Evolutionary conservation across 371 early-diverging fungal genomes (phyloP), one percentile per base, ranked within the genome.

Genomic region (Cokeromyces recurvatus): DNA sequence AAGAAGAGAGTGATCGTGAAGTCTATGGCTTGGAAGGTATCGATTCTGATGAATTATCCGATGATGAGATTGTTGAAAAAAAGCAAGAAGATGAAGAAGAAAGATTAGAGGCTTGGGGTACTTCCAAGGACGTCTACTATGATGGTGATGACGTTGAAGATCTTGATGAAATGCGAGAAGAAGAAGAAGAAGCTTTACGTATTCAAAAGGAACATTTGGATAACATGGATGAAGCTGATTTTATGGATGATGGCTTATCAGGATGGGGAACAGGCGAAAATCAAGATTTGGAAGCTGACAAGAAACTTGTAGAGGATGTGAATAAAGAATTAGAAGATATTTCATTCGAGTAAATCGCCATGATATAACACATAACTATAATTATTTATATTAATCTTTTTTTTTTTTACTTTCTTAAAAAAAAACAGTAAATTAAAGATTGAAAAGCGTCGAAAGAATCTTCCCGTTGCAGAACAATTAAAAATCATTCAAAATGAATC

Each of bases 171-270:
- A 86, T 87, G 55, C 81, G 81, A 29, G 92, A 91, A 51, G 95
- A 96, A 59, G 97, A 92, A 51, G 82, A 81, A 38, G 96, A 96
- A 62, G 96, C 94, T 1, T 63, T 91, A 46, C 81, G 89, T 51
- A 70, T 97, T 51, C 94, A 94, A 59, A 83, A 81, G 66, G 80
- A 87, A 62, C 82, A 81, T 25, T 57, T 90, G 14, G 78, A 82
- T 22, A 73, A 78, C 21, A 82, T 95, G 80, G 77, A 84, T 27
- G 96, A 94, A 64, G 87, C 81, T 25, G 96, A 97, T 76, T 95
- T 94, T 58, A 68, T 95, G n/a, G 91, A 88, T 44, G 87, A 85
- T 45, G 57, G 75, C 41, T 62, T 66, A 41, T 39, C 73, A 51
- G 55, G 66, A 14, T 70, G 68, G 74, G 71, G 64, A 15, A 22